Evolutionary conservation across 2,329 filamentous ascomycete genomes (phyloP), one percentile per base, ranked within the genome.

Genomic region (Ramichloridium luteum): DNA sequence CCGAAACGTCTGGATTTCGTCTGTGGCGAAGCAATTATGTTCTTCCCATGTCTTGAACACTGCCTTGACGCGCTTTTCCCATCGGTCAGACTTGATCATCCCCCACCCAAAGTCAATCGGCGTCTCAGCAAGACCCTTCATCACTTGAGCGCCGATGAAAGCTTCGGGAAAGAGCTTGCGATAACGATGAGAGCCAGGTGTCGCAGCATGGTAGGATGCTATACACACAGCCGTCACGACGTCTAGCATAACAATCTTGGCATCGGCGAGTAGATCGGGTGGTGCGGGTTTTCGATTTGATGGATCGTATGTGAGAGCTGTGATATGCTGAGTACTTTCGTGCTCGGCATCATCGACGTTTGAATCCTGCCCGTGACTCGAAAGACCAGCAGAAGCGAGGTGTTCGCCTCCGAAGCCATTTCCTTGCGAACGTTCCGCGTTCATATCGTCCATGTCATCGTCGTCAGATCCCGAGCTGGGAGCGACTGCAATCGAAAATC

Each of bases 401-500:
- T n/a, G n/a, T n/a, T n/a, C n/a, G n/a, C n/a, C n/a, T n/a, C n/a
- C n/a, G n/a, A n/a, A n/a, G n/a, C n/a, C n/a, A n/a, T n/a, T n/a
- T n/a, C n/a, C n/a, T n/a, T n/a, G n/a, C n/a, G n/a, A n/a, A n/a
- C n/a, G n/a, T 8, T 47, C 41, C 13, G 52, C 52, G 15, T 48
- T 45, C 10, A 49, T 48, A 27, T 55, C 55, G 23, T 64, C 57
- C 13, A 50, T 53, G 34, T 67, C 57, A 13, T 53, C 52, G 4
- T 50, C 51, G 12, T 49, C 55, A n/a, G 20, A 23, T 8, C n/a
- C 20, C 20, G 8, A 8, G n/a, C 10, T 53, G 47, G 8, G 54
- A 45, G 6, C 54, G 57, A 4, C 62, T 58, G 10, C 58, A 53
- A 16, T 59, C 59, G 33, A 70, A 62, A 0, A 75, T 72, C 37